These are phyloP conservation scores for Cryptococcus amylolentus DNA, from an alignment of 1,284 basidiomycete genomes.

Conservation along the genomic window DNA sequence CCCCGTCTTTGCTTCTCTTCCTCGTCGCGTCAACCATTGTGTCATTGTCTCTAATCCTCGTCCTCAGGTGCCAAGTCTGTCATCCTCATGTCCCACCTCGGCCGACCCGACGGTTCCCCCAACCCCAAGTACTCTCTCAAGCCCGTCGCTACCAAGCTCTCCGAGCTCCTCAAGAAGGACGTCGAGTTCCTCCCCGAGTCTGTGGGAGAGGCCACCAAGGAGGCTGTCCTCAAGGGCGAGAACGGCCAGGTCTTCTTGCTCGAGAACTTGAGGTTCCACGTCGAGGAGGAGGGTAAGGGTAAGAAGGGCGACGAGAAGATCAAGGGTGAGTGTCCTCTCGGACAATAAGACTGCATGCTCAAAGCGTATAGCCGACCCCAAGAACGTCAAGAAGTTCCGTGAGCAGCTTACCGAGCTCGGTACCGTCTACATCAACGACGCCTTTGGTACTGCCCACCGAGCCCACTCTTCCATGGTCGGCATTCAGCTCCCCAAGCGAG, in stretches of 20 bases:
- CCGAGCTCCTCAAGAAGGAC: slow-evolving; percentile 63
- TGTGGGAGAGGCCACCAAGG: slow-evolving; percentile 79
- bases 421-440: slow-evolving; percentile 98
- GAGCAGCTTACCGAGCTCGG: slow-evolving; percentile 84
- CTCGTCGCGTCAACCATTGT: background rate
- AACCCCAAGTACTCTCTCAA: slow-evolving; percentile 87
- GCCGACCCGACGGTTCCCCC: slow-evolving; percentile 90
- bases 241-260: slow-evolving; percentile 83
- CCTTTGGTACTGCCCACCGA: slow-evolving; percentile 97
- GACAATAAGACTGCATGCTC: background rate
- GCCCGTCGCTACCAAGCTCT: slow-evolving; percentile 70
- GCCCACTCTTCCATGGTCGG: slow-evolving; percentile 99
- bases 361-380: slow-evolving; percentile 62
- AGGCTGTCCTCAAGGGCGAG: slow-evolving; percentile 66
- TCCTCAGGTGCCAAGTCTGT: slow-evolving; percentile 72
- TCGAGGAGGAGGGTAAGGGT: slow-evolving; percentile 97
- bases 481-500: slow-evolving; percentile 86
- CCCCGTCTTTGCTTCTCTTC: background rate
- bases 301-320: slow-evolving; percentile 80
- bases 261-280: slow-evolving; percentile 98
- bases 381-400: slow-evolving; percentile 79
- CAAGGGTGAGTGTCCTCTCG: slow-evolving; percentile 55
- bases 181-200: slow-evolving; percentile 84
- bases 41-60: background rate
- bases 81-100: slow-evolving; percentile 96